Evolutionary conservation across 768 basidiomycete species (phyloP), one percentile per base, ranked within the genome.

Genomic region (Heimioporus sp.): DNA sequence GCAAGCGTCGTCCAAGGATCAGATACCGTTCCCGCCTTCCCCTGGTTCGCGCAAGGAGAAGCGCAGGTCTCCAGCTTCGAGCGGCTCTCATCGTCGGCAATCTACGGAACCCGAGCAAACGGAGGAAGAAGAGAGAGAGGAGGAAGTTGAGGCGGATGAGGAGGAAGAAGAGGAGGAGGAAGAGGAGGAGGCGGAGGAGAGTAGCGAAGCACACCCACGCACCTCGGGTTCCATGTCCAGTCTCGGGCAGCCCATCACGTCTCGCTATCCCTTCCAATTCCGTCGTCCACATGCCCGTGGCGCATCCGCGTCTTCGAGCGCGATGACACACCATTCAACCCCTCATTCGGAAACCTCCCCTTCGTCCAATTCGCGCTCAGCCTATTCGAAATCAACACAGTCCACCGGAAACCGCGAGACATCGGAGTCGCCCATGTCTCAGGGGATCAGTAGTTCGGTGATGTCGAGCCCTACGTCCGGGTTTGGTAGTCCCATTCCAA

Each of bases 191-290:
- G 55, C 37, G 5, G 71, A 67, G 38, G 72, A 71, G 39, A 73
- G 72, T 46, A 78, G 76, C 41, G 76, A 75, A 38, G 84, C 85
- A 0, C 79, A 83, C 5, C 82, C 81, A 38, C 77, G 84, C 16
- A 86, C 81, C 5, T 90, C 89, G 0, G 87, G 83, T 17, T 92
- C 91, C 9, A 83, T 93, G 84, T 92, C 90, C 4, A 89, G 86
- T 54, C 79, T 93, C 6, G 91, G 91, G 3, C 85, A 87, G 20
- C 90, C 89, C 1, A 76, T 92, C 47, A 67, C 72, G 32, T 83
- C 87, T 20, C 78, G 84, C 0, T 87, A 85, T 61, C 87, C 86
- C 10, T 87, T 88, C 76, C 76, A 80, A 48, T 80, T 81, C 67
- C 82, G 84, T 17, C 76, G 76, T 2, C 65, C 66, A 1, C 65